These are phyloP conservation scores for Saccharomyces eubayanus DNA, from an alignment of 805 yeast species.

Conservation along the genomic window DNA sequence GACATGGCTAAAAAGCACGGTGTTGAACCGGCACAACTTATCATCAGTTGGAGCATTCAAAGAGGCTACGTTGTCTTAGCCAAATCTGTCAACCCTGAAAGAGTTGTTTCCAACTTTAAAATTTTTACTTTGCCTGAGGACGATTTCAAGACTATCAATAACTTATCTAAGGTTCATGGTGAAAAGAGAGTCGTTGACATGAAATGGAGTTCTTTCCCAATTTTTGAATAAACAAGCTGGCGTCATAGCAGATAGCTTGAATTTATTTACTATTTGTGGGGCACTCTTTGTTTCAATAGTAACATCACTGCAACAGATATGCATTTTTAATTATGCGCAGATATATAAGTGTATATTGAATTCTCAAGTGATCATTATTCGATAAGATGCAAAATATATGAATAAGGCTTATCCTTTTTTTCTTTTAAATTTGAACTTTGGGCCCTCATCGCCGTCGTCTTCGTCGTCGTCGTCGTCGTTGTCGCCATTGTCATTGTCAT, in stretches of 20 bases:
- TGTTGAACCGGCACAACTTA: conserved; percentile 41
- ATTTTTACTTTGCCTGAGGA: conserved; percentile 30
- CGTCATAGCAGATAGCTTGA: background rate
- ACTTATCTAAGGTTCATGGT: conserved; percentile 23
- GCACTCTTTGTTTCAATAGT: background rate
- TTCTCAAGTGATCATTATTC: background rate
- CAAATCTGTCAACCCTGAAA: conserved; percentile 38
- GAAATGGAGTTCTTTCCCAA: conserved; percentile 27
- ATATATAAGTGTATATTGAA: background rate
- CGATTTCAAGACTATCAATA: conserved; percentile 29
- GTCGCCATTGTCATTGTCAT: background rate
- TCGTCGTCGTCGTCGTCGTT: conserved; percentile 24
- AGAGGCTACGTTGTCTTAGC: conserved; percentile 50
- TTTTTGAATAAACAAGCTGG: conserved; percentile 1
- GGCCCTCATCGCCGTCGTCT: conserved; percentile 31
- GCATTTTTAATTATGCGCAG: background rate
- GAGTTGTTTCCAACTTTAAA: conserved; percentile 35
- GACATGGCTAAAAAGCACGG: conserved; percentile 37
- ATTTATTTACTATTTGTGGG: background rate
- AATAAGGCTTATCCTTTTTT: conserved; percentile 3
- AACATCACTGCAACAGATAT: background rate
- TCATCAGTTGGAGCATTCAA: conserved; percentile 51
- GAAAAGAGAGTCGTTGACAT: conserved; percentile 27
- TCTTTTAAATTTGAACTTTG: conserved; percentile 31
- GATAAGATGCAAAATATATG: background rate